Base-by-base conservation (phyloP, 352 stramenopile genomes). In the Globisporangium paddicum region DNA sequence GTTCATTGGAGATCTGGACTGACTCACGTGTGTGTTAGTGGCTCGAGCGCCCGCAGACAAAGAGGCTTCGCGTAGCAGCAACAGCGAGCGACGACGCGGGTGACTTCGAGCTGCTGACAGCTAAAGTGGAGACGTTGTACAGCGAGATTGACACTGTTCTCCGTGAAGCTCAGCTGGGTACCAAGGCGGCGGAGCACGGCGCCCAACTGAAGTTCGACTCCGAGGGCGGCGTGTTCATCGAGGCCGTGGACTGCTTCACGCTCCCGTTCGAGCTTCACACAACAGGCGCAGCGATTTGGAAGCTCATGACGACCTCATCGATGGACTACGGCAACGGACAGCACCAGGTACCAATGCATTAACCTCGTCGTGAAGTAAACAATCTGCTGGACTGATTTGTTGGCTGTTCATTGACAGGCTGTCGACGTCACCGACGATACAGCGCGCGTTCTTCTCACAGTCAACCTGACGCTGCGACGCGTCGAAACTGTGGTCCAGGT, bases 21-120 rank as follows among this genome's bases (percentile, higher is more conserved):
- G 28, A 32, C 28, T 32, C 3, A 32, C 6, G 28, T 32, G 28
- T 32, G 28, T 32, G 28, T 32, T 2, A 48, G 42, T 48, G 42
- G 42, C 42, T 48, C 6, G 42, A 32, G 28, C 3, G 28, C 28
- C 28, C 28, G 6, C 28, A 48, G n/a, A 30, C 9, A 19, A 48
- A 48, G 42, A 48, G 25, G 19, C 19, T 48, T 48, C 16, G 28
- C 16, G 42, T 19, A 9, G 23, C 18, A 13, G 28, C 4, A 14
- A 19, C 8, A 19, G 42, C 23, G 42, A 48, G 42, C 14, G 19
- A 48, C 10, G 42, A 48, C 3, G 25, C 10, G 2, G 19, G 92
- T 10, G 98, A 19, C 1, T 63, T 56, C 21, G 47, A 56, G 5
- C 14, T 42, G n/a, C 21, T 63, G 6, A 18, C 25, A n/a, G 18